Evolutionary conservation across 1,284 basidiomycete genomes (phyloP).

Genomic region (Lignosus rhinocerotis): DNA sequence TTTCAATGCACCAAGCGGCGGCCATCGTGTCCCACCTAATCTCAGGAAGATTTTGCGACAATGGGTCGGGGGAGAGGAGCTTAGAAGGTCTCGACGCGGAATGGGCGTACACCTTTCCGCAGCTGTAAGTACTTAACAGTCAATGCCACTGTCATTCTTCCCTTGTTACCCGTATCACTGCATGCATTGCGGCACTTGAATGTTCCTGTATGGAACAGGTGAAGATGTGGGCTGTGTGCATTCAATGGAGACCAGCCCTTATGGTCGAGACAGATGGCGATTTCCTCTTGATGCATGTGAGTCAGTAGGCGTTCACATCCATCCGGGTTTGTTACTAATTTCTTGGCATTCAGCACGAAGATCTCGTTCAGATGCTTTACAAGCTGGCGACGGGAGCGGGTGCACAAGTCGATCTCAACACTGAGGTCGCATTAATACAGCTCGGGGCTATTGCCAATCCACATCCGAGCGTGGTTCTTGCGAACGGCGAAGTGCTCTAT

Average conservation of each 20-base stretch:
- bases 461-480: constrained; percentile 34
- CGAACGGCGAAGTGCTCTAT: constrained; percentile 36
- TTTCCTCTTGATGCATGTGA: constrained; percentile 42
- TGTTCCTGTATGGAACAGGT: constrained; percentile 31
- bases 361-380: constrained; percentile 45
- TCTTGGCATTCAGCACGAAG: constrained; percentile 40
- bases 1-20: constrained; percentile 37
- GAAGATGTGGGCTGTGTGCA: constrained; percentile 46
- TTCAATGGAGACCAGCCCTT: constrained; percentile 54
- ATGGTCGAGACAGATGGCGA: constrained; percentile 55
- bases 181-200: too few relatives aligned
- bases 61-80: constrained; percentile 50
- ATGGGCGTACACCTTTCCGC: constrained; percentile 31
- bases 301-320: background rate
- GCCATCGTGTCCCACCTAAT: constrained; percentile 54
- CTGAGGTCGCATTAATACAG: constrained; percentile 33
- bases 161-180: too few relatives aligned
- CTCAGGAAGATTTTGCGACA: constrained; percentile 49
- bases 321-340: too few relatives aligned
- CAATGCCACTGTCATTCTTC: background rate
- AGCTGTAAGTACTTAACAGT: constrained; percentile 26
- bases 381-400: constrained; percentile 43
- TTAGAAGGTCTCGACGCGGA: constrained; percentile 33
- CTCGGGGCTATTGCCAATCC: constrained; percentile 26
- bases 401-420: constrained; percentile 41